phyloP scores from a whole-genome alignment of 192 early-diverging fungal species.

The Coemansia sp. region DNA sequence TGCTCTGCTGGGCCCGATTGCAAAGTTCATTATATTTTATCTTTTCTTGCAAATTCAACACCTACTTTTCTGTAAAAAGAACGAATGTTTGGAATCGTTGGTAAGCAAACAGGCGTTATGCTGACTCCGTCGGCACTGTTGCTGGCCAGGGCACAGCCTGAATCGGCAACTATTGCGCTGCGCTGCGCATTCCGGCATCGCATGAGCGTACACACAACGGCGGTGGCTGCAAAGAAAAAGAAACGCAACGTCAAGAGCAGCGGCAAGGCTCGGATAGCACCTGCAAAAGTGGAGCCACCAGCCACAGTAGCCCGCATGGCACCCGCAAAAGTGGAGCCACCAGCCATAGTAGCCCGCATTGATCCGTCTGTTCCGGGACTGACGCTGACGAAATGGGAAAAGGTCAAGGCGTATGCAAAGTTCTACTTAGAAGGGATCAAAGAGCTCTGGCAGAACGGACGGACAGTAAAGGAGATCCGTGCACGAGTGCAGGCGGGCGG shows the following conservation, averaged over 20 bases:
- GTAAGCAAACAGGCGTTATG: neutral
- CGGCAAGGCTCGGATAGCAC: constrained; percentile 1
- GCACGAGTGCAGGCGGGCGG: neutral
- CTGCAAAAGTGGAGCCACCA: neutral
- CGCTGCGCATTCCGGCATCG: neutral
- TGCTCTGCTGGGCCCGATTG: neutral
- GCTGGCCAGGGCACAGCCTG: neutral
- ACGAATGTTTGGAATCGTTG: neutral
- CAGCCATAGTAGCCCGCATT: neutral
- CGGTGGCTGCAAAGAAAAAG: neutral
- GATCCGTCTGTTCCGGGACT: constrained; percentile 48
- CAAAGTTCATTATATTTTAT: too few species aligned
- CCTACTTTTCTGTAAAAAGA: neutral
- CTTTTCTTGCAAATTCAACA: neutral
- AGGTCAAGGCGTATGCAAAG: constrained; percentile 31
- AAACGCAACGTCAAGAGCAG: neutral
- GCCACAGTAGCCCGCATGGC: neutral
- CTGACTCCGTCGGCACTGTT: neutral
- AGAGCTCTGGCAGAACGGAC: constrained; percentile 32
- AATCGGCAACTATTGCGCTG: neutral
- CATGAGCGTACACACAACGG: neutral
- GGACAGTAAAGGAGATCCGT: constrained; percentile 10
- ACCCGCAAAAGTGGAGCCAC: constrained; percentile 2
- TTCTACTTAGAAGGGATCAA: constrained; percentile 48
- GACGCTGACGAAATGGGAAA: constrained; percentile 28